Evolutionary conservation across 1,139 yeast genomes (phyloP).

Genomic region (Pichia sp.): DNA sequence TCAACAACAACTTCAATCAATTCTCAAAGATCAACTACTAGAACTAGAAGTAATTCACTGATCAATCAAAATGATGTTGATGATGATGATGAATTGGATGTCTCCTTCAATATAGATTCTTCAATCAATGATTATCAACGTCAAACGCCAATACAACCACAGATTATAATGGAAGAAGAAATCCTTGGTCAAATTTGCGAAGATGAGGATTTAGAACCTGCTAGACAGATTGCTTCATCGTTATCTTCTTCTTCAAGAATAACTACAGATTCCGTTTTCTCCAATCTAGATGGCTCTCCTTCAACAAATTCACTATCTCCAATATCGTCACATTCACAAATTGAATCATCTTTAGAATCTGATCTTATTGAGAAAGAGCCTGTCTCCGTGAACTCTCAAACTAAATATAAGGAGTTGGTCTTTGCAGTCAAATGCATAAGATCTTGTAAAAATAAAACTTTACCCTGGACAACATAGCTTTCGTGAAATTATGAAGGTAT

Average conservation of each 20-base stretch:
- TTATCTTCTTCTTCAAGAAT: constrained; percentile 8
- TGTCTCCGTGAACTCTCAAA: constrained; percentile 3
- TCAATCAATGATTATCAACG: constrained; percentile 7
- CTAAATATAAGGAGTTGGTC: constrained; percentile 22
- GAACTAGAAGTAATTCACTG: constrained; percentile 11
- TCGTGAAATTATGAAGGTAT: too few relatives aligned
- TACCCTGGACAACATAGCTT: constrained; percentile 7
- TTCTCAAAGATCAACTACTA: constrained; percentile 1
- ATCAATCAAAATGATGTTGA: constrained; percentile 12
- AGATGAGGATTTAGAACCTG: constrained; percentile 12
- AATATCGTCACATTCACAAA: constrained; percentile 7
- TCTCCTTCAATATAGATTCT: constrained; percentile 8
- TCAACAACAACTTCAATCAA: constrained; percentile 2
- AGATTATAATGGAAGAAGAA: constrained; percentile 11
- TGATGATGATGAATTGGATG: constrained; percentile 15
- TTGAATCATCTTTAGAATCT: constrained; percentile 1
- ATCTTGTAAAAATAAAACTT: constrained; percentile 17
- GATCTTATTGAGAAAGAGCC: neutral
- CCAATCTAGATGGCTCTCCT: constrained; percentile 1
- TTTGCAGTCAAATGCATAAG: constrained; percentile 24
- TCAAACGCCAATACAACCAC: constrained; percentile 9
- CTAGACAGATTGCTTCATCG: constrained; percentile 10
- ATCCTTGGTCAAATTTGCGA: constrained; percentile 11
- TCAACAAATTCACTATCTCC: constrained; percentile 10
- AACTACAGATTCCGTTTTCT: constrained; percentile 10